Conservation (phyloP, 2,329 filamentous ascomycete genomes). For the Hypoxylon sp. region DNA sequence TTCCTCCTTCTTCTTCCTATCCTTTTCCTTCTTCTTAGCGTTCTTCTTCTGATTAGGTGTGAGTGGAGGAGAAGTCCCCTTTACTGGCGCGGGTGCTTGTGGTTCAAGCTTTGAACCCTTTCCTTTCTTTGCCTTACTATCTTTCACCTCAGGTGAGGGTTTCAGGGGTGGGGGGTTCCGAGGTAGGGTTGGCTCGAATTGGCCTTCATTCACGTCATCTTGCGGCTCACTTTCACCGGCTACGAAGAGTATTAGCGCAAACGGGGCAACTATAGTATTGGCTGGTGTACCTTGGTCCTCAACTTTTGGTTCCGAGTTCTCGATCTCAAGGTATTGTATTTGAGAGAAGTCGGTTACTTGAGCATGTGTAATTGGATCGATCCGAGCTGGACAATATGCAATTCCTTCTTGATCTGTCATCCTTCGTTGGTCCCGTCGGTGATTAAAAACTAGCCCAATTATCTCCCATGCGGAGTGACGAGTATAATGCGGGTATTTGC, state of each 20-base stretch:
- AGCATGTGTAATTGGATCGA: conserved; percentile 41
- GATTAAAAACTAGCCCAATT: conserved; percentile 36
- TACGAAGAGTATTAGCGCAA: conserved; percentile 45
- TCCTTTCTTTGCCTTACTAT: conserved; percentile 42
- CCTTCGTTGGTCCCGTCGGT: conserved; percentile 32
- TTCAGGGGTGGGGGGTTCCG: conserved; percentile 17
- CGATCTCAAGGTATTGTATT: conserved; percentile 38
- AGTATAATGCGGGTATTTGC: conserved; percentile 46
- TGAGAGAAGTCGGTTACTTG: conserved; percentile 48
- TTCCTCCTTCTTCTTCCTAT: conserved; percentile 29
- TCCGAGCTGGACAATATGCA: conserved; percentile 45
- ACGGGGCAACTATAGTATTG: conserved; percentile 6
- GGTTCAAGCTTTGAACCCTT: conserved; percentile 28
- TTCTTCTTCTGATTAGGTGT: conserved; percentile 35
- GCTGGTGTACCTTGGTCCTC: conserved; percentile 47
- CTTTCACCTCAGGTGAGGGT: conserved; percentile 31
- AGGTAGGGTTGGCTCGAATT: conserved; percentile 25
- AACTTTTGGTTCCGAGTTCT: conserved; percentile 42
- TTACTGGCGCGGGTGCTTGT: conserved; percentile 25
- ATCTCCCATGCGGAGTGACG: conserved; percentile 42
- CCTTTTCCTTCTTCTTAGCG: conserved; percentile 38
- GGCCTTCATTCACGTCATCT: conserved; percentile 39
- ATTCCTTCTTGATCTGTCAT: conserved; percentile 49
- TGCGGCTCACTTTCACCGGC: conserved; percentile 39
- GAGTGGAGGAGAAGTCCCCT: conserved; percentile 15